These are phyloP conservation scores for Nicotiana attenuata DNA, from an alignment of 257 asterid genomes.

Conservation along the genomic window DNA sequence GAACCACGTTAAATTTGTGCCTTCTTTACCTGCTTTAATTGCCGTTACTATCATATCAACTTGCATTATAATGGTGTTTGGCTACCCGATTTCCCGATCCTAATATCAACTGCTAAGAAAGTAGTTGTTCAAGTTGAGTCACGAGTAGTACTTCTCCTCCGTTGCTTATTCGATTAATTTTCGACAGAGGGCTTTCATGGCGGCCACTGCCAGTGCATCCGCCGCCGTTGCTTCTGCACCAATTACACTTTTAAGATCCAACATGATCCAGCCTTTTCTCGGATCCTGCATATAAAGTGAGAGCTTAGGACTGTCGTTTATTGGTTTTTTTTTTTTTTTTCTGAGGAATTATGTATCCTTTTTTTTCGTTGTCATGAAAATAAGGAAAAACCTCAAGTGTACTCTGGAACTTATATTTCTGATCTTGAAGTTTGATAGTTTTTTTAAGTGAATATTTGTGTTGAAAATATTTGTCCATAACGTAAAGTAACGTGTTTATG, in stretches of 20 bases:
- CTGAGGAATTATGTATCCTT: not conserved
- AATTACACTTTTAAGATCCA: not conserved
- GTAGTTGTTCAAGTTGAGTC: too few species aligned
- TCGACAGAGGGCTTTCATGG: slow-evolving; percentile 1
- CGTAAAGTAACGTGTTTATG: too few species aligned
- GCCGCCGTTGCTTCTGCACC: not conserved
- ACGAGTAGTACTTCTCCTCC: too few species aligned
- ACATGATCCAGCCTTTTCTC: not conserved
- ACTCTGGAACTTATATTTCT: not conserved
- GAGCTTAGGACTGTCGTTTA: too few species aligned
- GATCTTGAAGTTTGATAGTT: not conserved
- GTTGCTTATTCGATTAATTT: too few species aligned
- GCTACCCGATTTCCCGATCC: too few species aligned
- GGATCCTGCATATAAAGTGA: too few species aligned
- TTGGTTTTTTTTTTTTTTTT: not conserved
- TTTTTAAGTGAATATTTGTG: not conserved
- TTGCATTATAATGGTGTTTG: too few species aligned
- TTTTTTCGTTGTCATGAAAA: not conserved
- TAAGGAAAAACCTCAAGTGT: not conserved
- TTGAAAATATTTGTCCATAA: not conserved
- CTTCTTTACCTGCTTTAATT: too few species aligned
- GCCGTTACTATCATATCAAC: too few species aligned
- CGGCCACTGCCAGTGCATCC: not conserved
- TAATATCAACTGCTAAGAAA: too few species aligned
- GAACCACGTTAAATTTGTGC: too few species aligned